A percentile compares a stretch with the other conserved stretches of the same genome.
Evolutionary conservation across 768 basidiomycete species (phyloP).

Genomic region (Coprinopsis sp.): DNA sequence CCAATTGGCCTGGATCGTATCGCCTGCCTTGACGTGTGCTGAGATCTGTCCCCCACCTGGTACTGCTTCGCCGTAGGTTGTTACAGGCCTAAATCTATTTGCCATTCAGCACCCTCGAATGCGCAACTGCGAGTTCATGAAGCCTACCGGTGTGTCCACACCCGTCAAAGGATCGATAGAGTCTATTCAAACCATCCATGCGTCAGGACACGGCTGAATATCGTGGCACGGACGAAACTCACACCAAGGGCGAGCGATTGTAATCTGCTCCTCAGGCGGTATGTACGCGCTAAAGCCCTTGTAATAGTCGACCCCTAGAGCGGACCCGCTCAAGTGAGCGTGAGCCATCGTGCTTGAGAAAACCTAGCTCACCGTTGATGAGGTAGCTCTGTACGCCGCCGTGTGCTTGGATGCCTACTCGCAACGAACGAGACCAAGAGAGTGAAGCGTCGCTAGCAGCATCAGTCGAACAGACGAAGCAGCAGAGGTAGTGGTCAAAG

Average conservation of each 20-base stretch:
- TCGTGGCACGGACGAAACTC: background rate
- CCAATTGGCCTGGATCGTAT: constrained; percentile 30
- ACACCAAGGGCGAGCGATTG: constrained; percentile 27
- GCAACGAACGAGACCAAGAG: constrained; percentile 24
- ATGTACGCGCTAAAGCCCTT: constrained; percentile 32
- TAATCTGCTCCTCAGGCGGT: constrained; percentile 25
- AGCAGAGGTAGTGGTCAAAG: no score
- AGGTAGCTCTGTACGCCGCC: constrained; percentile 32
- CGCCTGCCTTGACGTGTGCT: constrained; percentile 30
- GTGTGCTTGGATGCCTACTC: no score
- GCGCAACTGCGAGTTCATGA: background rate
- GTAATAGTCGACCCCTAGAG: no score
- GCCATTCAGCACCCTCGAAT: background rate
- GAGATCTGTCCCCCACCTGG: constrained; percentile 24
- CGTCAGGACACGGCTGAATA: background rate
- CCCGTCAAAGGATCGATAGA: background rate
- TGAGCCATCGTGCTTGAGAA: no score
- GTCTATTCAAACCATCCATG: no score
- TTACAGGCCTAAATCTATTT: constrained; percentile 25
- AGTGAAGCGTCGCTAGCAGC: no score
- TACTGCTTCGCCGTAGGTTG: constrained; percentile 28
- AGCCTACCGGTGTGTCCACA: background rate
- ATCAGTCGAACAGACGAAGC: no score
- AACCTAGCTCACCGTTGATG: constrained; percentile 27
- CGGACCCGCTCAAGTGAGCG: no score